Percentiles rank a stretch among this genome's conserved stretches.
These are phyloP conservation scores for Chlamydomonas sphaeroides DNA, from an alignment of 139 green algal species.

Conservation along the genomic window DNA sequence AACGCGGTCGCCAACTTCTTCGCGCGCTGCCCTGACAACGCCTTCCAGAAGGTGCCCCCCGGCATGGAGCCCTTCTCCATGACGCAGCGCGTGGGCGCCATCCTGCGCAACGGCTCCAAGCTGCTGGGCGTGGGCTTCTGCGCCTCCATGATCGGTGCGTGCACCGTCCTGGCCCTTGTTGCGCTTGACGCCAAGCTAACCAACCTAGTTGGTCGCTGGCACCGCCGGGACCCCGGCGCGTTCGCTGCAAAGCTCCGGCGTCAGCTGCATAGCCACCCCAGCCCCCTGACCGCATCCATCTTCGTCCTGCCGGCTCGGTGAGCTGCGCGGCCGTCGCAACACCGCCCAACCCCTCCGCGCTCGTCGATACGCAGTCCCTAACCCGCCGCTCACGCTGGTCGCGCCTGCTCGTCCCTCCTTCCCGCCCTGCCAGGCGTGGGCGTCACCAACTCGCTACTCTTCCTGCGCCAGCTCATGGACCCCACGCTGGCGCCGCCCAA, in stretches of 20 bases:
- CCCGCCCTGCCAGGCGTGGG: slow-evolving; percentile 89
- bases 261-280: not conserved
- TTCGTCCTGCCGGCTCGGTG: not conserved
- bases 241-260: too few species aligned
- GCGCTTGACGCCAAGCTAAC: too few species aligned
- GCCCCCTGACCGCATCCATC: too few species aligned
- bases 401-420: too few species aligned
- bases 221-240: not conserved
- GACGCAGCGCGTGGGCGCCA: slow-evolving; percentile 78
- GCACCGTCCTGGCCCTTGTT: too few species aligned
- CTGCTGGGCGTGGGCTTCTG: slow-evolving; percentile 89
- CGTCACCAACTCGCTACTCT: slow-evolving; percentile 88
- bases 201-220: not conserved
- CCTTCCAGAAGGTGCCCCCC: slow-evolving; percentile 87
- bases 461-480: slow-evolving; percentile 75
- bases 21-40: slow-evolving; percentile 93
- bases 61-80: slow-evolving; percentile 81
- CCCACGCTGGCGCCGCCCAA: slow-evolving; percentile 75
- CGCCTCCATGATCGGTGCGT: slow-evolving; percentile 72
- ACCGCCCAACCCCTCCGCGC: too few species aligned
- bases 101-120: slow-evolving; percentile 91
- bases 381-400: too few species aligned
- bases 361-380: too few species aligned
- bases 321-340: too few species aligned
- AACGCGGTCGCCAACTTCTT: slow-evolving; percentile 69